These are phyloP conservation scores for Thielaviopsis euricoi DNA, from an alignment of 2,329 filamentous ascomycete species.

Conservation along the genomic window DNA sequence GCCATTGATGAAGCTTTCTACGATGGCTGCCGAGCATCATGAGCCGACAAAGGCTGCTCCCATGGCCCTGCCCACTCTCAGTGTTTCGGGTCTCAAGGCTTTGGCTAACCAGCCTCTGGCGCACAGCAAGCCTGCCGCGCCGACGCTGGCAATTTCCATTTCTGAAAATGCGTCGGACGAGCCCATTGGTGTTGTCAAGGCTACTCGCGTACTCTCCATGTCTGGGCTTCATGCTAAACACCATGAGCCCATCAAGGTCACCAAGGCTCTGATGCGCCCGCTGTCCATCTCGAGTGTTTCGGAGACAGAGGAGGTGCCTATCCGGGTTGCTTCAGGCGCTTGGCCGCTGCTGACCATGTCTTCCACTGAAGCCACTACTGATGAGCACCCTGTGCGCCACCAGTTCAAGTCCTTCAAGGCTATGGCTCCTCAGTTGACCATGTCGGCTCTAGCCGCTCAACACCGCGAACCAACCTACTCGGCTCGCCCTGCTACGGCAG, in stretches of 20 bases:
- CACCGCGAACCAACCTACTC: conserved; percentile 12
- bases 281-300: conserved; percentile 13
- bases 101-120: neutral
- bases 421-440: neutral
- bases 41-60: conserved; percentile 15
- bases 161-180: neutral
- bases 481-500: conserved; percentile 8
- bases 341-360: conserved; percentile 11
- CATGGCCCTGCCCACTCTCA: neutral
- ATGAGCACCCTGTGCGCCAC: neutral
- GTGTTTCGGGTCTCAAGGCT: neutral
- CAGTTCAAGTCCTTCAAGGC: conserved; percentile 1
- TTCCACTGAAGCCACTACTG: neutral
- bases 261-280: conserved; percentile 8
- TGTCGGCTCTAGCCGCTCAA: neutral
- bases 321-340: conserved; percentile 11
- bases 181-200: neutral
- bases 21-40: conserved; percentile 19
- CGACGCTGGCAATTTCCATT: neutral
- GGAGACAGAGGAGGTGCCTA: conserved; percentile 14
- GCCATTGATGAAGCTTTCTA: neutral
- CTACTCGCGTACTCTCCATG: neutral
- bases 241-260: neutral
- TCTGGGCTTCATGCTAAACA: neutral
- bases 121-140: neutral